Evolutionary conservation across 768 basidiomycete genomes (phyloP).

Genomic region (Lactifluus subvellereus): DNA sequence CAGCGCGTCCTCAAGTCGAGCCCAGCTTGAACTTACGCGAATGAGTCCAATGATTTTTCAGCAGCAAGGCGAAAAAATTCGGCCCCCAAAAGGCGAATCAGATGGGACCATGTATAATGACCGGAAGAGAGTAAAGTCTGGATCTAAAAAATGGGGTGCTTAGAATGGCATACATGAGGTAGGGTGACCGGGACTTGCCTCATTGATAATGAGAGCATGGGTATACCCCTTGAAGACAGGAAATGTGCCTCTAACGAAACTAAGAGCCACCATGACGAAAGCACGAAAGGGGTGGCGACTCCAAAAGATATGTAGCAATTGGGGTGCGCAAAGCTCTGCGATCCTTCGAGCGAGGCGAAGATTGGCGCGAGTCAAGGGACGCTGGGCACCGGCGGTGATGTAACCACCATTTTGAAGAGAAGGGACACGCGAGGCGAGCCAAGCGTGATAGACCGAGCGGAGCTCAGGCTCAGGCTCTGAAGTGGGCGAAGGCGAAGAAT

Average conservation of each 20-base stretch:
- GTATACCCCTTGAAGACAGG: conserved; percentile 83
- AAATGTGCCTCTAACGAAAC: conserved; percentile 66
- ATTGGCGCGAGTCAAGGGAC: conserved; percentile 54
- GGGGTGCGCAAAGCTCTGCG: conserved; percentile 45
- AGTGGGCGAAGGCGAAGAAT: background rate
- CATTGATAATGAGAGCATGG: conserved; percentile 79
- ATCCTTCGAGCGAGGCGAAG: conserved; percentile 52
- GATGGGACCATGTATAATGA: conserved; percentile 63
- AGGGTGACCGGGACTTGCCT: conserved; percentile 42
- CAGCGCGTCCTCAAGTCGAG: background rate
- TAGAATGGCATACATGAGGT: background rate
- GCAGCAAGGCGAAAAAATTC: conserved; percentile 59
- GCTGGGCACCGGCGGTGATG: conserved; percentile 57
- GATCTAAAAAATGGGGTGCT: conserved; percentile 40
- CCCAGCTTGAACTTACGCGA: conserved; percentile 51
- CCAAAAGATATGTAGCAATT: conserved; percentile 48
- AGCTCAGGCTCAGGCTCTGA: background rate
- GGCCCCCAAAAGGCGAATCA: conserved; percentile 51
- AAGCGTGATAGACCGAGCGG: conserved; percentile 26
- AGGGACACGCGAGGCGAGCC: conserved; percentile 29
- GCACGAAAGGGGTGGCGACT: conserved; percentile 62
- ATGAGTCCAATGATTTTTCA: conserved; percentile 61
- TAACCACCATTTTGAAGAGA: conserved; percentile 18
- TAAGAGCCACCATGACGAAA: conserved; percentile 62
- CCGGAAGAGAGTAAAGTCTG: conserved; percentile 64